These are phyloP conservation scores for Saccharomyces hybrid DNA, from an alignment of 1,139 yeast species.

Conservation along the genomic window DNA sequence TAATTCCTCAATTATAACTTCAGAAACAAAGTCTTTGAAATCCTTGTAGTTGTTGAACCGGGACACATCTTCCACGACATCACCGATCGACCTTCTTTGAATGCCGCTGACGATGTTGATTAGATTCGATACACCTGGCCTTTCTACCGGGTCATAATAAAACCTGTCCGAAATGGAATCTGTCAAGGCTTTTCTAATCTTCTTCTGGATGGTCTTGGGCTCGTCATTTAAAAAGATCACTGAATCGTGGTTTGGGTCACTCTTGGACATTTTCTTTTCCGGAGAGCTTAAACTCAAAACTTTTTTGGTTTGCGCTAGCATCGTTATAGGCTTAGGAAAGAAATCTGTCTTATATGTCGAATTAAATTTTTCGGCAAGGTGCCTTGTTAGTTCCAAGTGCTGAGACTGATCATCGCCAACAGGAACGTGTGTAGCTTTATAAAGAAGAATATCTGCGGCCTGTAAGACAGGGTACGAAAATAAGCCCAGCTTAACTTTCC, in stretches of 20 bases:
- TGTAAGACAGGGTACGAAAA: conserved; percentile 87
- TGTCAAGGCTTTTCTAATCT: conserved; percentile 71
- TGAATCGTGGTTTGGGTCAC: conserved; percentile 64
- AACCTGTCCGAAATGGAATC: conserved; percentile 72
- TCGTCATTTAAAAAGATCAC: conserved; percentile 69
- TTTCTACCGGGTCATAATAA: conserved; percentile 54
- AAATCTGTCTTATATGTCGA: conserved; percentile 35
- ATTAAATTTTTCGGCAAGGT: conserved; percentile 67
- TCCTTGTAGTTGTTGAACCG: conserved; percentile 48
- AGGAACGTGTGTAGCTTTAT: conserved; percentile 84
- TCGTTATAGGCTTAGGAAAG: conserved; percentile 66
- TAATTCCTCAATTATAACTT: conserved; percentile 53
- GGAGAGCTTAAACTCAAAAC: conserved; percentile 73
- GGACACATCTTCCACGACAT: conserved; percentile 37
- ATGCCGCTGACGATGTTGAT: conserved; percentile 71
- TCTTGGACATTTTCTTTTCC: conserved; percentile 85
- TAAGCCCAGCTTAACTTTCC: conserved; percentile 57
- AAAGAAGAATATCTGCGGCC: conserved; percentile 85
- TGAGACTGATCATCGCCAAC: conserved; percentile 96
- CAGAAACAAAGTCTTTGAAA: conserved; percentile 64
- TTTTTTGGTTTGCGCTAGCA: conserved; percentile 72
- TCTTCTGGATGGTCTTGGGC: conserved; percentile 51
- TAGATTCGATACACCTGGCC: conserved; percentile 88
- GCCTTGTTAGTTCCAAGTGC: conserved; percentile 80
- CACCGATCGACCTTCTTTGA: conserved; percentile 40